Base-by-base conservation (phyloP, 495 filamentous ascomycete genomes). In the Penicillium diatomitis region DNA sequence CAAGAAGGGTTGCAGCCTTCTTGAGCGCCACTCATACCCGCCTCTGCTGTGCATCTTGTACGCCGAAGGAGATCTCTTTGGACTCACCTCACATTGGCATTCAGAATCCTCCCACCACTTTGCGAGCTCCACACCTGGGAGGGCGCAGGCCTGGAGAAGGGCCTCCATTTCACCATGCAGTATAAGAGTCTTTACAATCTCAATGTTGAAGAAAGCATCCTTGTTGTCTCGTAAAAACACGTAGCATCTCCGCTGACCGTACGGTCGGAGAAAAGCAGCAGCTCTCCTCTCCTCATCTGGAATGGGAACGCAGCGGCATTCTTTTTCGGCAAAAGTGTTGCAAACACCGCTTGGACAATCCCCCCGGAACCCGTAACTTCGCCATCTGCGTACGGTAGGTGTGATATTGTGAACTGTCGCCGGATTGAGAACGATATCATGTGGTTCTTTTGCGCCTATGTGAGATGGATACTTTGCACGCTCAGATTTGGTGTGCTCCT, bases 91-190 rank as follows among this genome's bases (percentile, higher is more conserved):
- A 27, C 46, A 48, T 8, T 32, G 29, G n/a, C 46, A 48, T 32
- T 41, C 29, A 2, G 8, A n/a, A 10, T 32, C 41, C 20, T 9
- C 4, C 38, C 39, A 39, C 57, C 56, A 62, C 3, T 32, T 0
- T 11, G 11, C 10, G 8, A 48, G 39, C 28, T 39, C 36, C 4
- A 52, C 39, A 3, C 48, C 42, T 7, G 53, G 56, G 45, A 54
- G 50, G 4, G 44, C 44, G 37, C 59, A 59, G 11, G 41, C 30
- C 3, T 53, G 53, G 0, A 62, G 37, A 27, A 62, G 44, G 3
- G 56, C 29, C 4, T 57, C 53, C 53, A 62, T 62, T 41, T 62
- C 53, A 4, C 56, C 56, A 27, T 57, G 46, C 2, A 62, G 11
- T 11, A 62, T n/a, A 4, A 62, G 41, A 2, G 59, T 59, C 28